These are phyloP conservation scores for Candida odintsovae DNA, from an alignment of 805 yeast genomes.

Conservation along the genomic window DNA sequence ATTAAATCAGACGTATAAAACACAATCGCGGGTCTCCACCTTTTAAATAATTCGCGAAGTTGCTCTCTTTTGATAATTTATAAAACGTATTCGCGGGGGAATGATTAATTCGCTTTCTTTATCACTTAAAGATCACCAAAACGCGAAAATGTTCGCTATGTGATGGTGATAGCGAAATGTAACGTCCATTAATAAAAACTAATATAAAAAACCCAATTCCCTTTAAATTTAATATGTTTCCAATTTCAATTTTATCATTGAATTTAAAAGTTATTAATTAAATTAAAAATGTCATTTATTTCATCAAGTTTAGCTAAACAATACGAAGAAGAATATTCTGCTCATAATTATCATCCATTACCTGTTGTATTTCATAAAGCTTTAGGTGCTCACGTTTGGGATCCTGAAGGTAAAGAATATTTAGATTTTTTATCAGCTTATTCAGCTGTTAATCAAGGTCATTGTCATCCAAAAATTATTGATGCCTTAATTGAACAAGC, in stretches of 20 bases:
- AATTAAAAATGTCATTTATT: constrained; percentile 24
- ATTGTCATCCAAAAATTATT: constrained; percentile 91
- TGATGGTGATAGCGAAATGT: constrained; percentile 22
- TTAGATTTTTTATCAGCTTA: constrained; percentile 91
- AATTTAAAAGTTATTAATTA: no score
- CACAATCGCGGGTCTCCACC: no score
- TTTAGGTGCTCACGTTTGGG: constrained; percentile 92
- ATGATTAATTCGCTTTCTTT: constrained; percentile 24
- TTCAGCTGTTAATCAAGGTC: constrained; percentile 97
- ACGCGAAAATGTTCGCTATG: constrained; percentile 12
- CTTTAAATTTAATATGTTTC: no score
- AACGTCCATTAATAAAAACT: no score
- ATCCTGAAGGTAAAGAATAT: constrained; percentile 93
- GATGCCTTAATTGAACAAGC: constrained; percentile 86
- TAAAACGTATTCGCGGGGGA: no score
- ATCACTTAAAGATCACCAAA: constrained; percentile 19
- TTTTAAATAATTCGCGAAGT: no score
- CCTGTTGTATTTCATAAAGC: constrained; percentile 92
- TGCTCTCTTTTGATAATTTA: no score
- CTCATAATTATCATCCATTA: constrained; percentile 94
- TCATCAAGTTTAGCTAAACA: constrained; percentile 61
- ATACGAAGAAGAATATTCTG: constrained; percentile 77
- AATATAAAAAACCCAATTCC: no score
- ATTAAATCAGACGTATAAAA: no score
- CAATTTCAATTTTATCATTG: no score